These are phyloP conservation scores for Isabelozyma heimii DNA, from an alignment of 805 yeast species.

Conservation along the genomic window DNA sequence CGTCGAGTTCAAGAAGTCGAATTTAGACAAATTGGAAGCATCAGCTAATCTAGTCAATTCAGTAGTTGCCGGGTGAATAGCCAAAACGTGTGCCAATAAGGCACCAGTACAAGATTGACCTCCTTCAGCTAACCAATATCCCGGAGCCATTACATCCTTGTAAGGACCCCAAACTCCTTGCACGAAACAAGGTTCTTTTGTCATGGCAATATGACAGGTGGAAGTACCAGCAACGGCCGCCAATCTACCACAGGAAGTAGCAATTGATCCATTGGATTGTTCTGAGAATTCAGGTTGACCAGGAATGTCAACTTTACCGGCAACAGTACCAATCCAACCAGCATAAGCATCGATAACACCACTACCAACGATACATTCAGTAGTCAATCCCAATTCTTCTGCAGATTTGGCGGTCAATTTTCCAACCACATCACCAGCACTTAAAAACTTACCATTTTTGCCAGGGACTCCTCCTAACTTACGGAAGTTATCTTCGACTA, in stretches of 20 bases:
- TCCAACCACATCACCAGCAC: slow-evolving; percentile 92
- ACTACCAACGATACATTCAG: slow-evolving; percentile 81
- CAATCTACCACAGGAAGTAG: slow-evolving; percentile 72
- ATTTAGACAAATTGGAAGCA: slow-evolving; percentile 67
- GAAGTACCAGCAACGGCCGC: slow-evolving; percentile 99
- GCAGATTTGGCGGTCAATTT: slow-evolving; percentile 66
- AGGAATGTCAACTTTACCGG: slow-evolving; percentile 74
- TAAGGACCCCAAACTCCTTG: slow-evolving; percentile 99
- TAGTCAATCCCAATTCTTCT: slow-evolving; percentile 76
- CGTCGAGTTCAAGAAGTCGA: slow-evolving; percentile 76
- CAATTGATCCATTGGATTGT: slow-evolving; percentile 41
- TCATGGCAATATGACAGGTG: slow-evolving; percentile 90
- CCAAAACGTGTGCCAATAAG: slow-evolving; percentile 78
- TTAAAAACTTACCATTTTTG: slow-evolving; percentile 65
- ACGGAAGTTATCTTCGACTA: slow-evolving; percentile 71
- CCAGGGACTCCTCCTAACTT: slow-evolving; percentile 83
- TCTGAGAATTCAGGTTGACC: slow-evolving; percentile 49
- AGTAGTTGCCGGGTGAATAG: slow-evolving; percentile 84
- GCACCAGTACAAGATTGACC: slow-evolving; percentile 99
- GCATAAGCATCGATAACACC: slow-evolving; percentile 98
- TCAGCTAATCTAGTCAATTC: slow-evolving; percentile 69
- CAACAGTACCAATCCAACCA: slow-evolving; percentile 98
- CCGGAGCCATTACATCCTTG: slow-evolving; percentile 86
- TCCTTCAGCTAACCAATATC: slow-evolving; percentile 95
- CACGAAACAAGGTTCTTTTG: slow-evolving; percentile 81